Evolutionary conservation across 345 rosid species (phyloP).

Genomic region (Turnera subulata): DNA sequence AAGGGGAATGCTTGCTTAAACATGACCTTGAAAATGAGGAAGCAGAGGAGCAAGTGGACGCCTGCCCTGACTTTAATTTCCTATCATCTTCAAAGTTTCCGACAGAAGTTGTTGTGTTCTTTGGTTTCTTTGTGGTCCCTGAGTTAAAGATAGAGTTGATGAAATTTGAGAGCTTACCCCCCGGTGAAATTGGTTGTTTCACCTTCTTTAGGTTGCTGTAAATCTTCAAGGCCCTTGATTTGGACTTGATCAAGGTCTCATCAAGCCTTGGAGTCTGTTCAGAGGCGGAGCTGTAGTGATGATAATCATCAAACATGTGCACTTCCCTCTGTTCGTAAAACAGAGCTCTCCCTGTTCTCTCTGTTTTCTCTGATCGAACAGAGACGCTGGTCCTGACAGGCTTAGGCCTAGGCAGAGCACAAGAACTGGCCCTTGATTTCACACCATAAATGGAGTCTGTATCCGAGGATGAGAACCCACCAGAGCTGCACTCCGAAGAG

Average conservation of each 20-base stretch:
- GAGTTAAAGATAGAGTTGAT: conserved; percentile 64
- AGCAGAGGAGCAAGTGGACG: conserved; percentile 66
- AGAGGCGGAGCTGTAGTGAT: conserved; percentile 26
- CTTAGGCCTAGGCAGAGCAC: conserved; percentile 34
- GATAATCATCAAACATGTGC: conserved; percentile 25
- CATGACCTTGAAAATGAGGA: conserved; percentile 85
- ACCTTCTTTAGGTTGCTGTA: conserved; percentile 56
- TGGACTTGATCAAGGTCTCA: conserved; percentile 37
- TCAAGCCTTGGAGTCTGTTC: conserved; percentile 35
- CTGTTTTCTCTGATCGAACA: conserved; percentile 29
- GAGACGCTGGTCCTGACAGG: conserved; percentile 38
- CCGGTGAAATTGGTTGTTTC: conserved; percentile 88
- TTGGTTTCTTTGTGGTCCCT: conserved; percentile 42
- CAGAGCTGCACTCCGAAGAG: conserved; percentile 75
- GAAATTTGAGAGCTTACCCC: conserved; percentile 60
- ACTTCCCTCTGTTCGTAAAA: conserved; percentile 44
- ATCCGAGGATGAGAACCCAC: conserved; percentile 80
- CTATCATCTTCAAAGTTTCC: conserved; percentile 29
- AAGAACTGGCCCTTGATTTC: conserved; percentile 37
- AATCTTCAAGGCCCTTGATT: conserved; percentile 59
- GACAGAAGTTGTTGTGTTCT: conserved; percentile 24
- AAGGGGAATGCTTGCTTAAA: conserved; percentile 57
- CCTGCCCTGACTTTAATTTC: conserved; percentile 40
- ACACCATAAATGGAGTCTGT: conserved; percentile 48
- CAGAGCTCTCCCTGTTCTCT: conserved; percentile 29